A percentile compares a stretch with the other conserved stretches of the same genome.
Evolutionary conservation across 179 eudicot species (phyloP).

Genomic region (Pouteria campechiana): DNA sequence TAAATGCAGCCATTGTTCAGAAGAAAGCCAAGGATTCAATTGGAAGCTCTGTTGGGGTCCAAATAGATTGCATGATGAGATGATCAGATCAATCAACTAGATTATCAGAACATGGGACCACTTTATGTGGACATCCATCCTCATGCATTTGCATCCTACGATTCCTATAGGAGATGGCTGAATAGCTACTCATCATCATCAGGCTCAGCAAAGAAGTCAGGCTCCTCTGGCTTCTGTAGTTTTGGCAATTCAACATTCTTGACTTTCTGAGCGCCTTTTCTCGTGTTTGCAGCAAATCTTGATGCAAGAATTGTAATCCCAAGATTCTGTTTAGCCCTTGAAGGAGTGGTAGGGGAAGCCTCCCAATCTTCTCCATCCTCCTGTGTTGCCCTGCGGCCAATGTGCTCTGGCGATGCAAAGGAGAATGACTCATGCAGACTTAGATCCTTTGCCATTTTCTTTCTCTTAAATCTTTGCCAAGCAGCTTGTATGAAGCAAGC

Average conservation of each 20-base stretch:
- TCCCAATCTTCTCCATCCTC: slow-evolving; percentile 19
- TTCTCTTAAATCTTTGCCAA: slow-evolving; percentile 66
- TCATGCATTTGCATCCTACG: too few relatives aligned
- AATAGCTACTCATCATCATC: too few relatives aligned
- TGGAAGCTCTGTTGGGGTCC: too few relatives aligned
- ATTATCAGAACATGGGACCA: too few relatives aligned
- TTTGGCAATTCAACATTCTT: slow-evolving; percentile 28
- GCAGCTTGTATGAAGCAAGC: slow-evolving; percentile 91
- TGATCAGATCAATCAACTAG: too few relatives aligned
- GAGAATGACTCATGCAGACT: slow-evolving; percentile 43
- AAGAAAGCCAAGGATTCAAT: too few relatives aligned
- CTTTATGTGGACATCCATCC: too few relatives aligned
- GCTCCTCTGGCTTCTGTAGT: slow-evolving; percentile 78
- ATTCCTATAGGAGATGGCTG: too few relatives aligned
- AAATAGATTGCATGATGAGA: too few relatives aligned
- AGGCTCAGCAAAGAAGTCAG: slow-evolving; percentile 63
- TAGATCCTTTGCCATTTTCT: slow-evolving; percentile 39
- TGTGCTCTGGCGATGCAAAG: slow-evolving; percentile 26
- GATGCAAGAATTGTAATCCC: slow-evolving; percentile 72
- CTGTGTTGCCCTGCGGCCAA: slow-evolving; percentile 15
- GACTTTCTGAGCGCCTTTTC: slow-evolving; percentile 64
- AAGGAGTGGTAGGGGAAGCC: slow-evolving; percentile 9
- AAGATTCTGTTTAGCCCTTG: slow-evolving; percentile 24
- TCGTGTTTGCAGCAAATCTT: slow-evolving; percentile 72
- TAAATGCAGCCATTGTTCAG: too few relatives aligned